Evolutionary conservation across 148 eudicot genomes (phyloP), one percentile per base, ranked within the genome.

Genomic region (Camellia lanceoleosa): DNA sequence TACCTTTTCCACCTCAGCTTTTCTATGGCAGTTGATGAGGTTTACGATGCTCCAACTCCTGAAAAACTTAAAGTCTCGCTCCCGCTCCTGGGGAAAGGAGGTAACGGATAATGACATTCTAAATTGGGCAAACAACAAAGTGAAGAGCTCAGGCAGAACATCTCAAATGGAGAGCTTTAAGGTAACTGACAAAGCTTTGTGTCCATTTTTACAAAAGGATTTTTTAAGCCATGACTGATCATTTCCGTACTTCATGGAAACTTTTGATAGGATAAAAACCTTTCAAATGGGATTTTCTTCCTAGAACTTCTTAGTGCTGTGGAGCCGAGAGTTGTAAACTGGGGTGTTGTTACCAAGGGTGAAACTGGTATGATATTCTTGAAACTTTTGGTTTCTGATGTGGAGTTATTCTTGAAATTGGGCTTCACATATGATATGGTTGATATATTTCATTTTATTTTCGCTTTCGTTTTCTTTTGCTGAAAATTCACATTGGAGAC

Each of bases 1-100:
- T 62, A 46, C 61, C 52, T 71, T 42, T 77, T 64, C 49, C 62
- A 13, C 56, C 49, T 75, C 95, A 95, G 98, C 98, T 69, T 93
- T 92, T 75, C 86, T 95, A 23, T 92, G 98, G 98, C 97, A 95
- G 83, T 82, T 95, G 85, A 95, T 95, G 98, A 90, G 97, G 84
- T 95, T 92, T 86, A 77, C 82, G n/a, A 91, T 95, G 97, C 92
- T 95, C 77, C 91, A 90, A 89, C 89, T 95, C 7, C 87, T 95
- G 81, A 90, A 82, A 85, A 92, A 95, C 84, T 83, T 95, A 83
- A 92, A 92, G 85, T 88, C 92, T 5, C 89, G 78, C 81, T 86
- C 94, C 52, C 95, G 78, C 81, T 86, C 94, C 52, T 93, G 89
- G 78, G 98, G 97, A 70, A 95, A 84, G 83, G 99, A 94, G 88